Base-by-base conservation (phyloP, 2,329 filamentous ascomycete species). In the Xylaria sp. region DNA sequence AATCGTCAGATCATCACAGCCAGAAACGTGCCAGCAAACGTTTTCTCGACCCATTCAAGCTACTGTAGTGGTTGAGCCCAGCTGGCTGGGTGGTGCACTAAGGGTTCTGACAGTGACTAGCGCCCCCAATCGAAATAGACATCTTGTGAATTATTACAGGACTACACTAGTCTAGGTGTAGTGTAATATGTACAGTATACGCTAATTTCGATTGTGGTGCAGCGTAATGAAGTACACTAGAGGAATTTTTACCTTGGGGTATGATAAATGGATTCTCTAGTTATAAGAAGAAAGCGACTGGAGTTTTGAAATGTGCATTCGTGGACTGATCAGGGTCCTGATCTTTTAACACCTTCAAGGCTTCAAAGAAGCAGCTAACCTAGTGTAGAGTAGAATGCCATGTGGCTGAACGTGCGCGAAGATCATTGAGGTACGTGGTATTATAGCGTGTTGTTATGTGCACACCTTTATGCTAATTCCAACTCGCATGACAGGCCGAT, bases 401-500 rank as follows among this genome's bases (percentile, higher is more conserved):
- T 68, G 61, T 65, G 61, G 65, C 44, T 50, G 60, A 12, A 21
- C 42, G 21, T 5, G 32, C 29, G 35, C 29, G 32, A n/a, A 54
- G 60, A 63, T 47, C 29, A 57, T 40, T 42, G 37, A 29, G 54
- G 27, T 21, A 54, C 18, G 27, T 54, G 5, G n/a, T 40, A 23
- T 5, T 25, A 13, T 23, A 35, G 53, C 18, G 54, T 60, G 44
- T n/a, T 47, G n/a, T 21, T 60, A 57, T 21, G 55, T 48, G 23
- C 29, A 32, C 21, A 53, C 32, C 25, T 58, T 44, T n/a, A 25
- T 12, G n/a, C 40, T 48, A 65, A 23, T 58, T 29, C 51, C 16
- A 27, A 29, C 47, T 48, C 23, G 55, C 48, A 63, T 67, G 53
- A 21, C 25, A 53, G n/a, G 44, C n/a, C 44, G 44, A 48, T 48